These are phyloP conservation scores for Stipa capillata DNA, from an alignment of 176 grass and related monocot species.

Conservation along the genomic window DNA sequence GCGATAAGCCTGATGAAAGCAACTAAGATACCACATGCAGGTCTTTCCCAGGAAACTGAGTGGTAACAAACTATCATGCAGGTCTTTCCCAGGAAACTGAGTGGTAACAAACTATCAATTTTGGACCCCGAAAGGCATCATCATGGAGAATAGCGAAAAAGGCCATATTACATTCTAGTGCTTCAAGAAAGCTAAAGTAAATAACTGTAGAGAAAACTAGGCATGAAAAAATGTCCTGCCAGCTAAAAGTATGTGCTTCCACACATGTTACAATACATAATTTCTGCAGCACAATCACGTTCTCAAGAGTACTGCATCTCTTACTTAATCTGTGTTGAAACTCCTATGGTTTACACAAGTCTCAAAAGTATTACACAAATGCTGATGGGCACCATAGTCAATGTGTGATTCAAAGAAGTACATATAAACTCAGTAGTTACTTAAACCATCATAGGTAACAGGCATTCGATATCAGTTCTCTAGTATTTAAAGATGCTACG, in stretches of 20 bases:
- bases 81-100: neutral
- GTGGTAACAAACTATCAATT: neutral
- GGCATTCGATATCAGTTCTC: neutral
- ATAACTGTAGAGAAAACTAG: neutral
- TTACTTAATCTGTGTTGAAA: neutral
- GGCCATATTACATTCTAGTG: neutral
- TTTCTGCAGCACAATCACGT: neutral
- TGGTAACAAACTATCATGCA: no score
- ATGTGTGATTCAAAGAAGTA: neutral
- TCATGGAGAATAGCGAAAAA: neutral
- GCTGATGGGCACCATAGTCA: neutral
- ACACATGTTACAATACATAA: neutral
- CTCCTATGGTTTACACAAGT: neutral
- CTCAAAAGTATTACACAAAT: neutral
- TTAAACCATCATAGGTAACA: neutral
- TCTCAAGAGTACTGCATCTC: neutral
- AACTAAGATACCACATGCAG: neutral
- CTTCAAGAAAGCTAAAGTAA: neutral
- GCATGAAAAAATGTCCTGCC: neutral
- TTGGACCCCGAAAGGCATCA: neutral
- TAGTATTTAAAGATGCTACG: neutral
- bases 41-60: neutral
- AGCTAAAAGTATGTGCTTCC: neutral
- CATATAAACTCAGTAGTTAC: neutral
- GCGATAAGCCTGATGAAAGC: neutral